These are phyloP conservation scores for Dictyostelium gargantuum DNA, from an alignment of 208 protist genomes.

Conservation along the genomic window DNA sequence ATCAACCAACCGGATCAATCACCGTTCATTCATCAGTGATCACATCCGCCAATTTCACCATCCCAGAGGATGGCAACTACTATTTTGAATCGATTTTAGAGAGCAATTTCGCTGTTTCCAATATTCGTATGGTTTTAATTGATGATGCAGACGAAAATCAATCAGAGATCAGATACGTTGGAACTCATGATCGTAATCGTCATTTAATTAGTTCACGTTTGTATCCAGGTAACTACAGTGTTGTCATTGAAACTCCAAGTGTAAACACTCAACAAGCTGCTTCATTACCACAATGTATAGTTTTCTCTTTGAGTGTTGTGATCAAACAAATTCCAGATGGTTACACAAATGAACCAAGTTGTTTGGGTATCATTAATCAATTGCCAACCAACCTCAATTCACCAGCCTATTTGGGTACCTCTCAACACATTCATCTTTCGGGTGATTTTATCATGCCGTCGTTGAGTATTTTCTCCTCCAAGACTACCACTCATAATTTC, in stretches of 20 bases:
- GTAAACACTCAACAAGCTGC: neutral
- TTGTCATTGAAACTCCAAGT: neutral
- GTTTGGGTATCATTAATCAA: neutral
- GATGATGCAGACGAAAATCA: neutral
- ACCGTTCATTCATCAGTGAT: neutral
- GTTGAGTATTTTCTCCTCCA: neutral
- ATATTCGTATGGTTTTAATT: neutral
- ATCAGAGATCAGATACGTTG: neutral
- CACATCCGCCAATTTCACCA: neutral
- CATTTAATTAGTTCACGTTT: neutral
- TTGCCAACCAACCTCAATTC: neutral
- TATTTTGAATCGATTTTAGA: neutral
- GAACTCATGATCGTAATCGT: neutral
- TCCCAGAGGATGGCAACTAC: neutral
- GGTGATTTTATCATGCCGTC: conserved; percentile 20
- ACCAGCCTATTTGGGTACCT: neutral
- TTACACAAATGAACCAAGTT: neutral
- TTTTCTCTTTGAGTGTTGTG: neutral
- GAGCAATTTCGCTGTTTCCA: neutral
- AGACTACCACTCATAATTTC: neutral
- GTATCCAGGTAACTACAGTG: neutral
- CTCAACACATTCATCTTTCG: conserved; percentile 3
- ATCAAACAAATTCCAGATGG: neutral
- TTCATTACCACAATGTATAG: neutral
- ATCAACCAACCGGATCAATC: neutral